Conservation (phyloP, 345 rosid genomes). For the Diplotaxis tenuifolia region DNA sequence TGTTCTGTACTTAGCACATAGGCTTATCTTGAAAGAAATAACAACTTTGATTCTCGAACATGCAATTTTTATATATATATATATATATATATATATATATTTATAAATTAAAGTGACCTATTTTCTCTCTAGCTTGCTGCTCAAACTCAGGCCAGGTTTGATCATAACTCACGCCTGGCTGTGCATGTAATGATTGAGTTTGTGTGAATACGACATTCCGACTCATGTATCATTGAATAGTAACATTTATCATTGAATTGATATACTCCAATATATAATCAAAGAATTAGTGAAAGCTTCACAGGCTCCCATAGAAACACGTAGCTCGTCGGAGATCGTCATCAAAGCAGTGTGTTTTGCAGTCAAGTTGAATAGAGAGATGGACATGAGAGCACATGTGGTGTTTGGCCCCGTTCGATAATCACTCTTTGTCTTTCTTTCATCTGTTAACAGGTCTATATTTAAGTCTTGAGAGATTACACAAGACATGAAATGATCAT, state of each 20-base stretch:
- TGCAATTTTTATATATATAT: no score
- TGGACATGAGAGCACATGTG: constrained; percentile 34
- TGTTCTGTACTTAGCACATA: neutral
- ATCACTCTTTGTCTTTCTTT: constrained; percentile 23
- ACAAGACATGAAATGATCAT: constrained; percentile 25
- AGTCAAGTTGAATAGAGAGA: constrained; percentile 25
- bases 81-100: no score
- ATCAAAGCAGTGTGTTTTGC: constrained; percentile 6
- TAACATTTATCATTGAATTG: neutral
- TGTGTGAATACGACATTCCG: neutral
- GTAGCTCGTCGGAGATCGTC: constrained; percentile 20
- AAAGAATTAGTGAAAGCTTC: neutral
- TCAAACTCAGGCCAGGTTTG: neutral
- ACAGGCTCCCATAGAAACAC: constrained; percentile 13
- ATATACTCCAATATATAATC: neutral
- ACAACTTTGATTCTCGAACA: neutral
- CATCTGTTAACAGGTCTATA: constrained; percentile 19
- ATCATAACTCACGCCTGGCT: neutral
- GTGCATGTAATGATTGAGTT: neutral
- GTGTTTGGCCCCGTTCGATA: constrained; percentile 25
- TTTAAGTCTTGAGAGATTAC: constrained; percentile 26
- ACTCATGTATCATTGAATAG: neutral
- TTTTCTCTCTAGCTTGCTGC: neutral
- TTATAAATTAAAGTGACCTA: neutral
- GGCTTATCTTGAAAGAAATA: neutral